Conservation (phyloP, 257 asterid species). For the Schizonepeta tenuifolia region DNA sequence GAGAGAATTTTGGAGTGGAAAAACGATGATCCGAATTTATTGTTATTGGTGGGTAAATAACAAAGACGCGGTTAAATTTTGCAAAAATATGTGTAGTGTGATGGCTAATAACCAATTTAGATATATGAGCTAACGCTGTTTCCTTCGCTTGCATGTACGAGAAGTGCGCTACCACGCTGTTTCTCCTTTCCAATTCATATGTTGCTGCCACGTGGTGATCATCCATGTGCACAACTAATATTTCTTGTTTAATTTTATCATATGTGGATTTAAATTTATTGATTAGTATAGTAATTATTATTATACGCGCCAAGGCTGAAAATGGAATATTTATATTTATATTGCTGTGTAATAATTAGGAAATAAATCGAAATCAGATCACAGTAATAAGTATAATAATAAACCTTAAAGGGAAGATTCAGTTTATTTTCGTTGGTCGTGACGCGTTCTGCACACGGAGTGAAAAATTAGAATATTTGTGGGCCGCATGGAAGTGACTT, state of each 20-base stretch:
- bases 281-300: background rate
- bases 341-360: background rate
- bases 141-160: background rate
- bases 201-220: background rate
- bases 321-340: too few species aligned
- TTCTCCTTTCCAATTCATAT: background rate
- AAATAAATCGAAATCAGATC: too few species aligned
- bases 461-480: background rate
- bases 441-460: background rate
- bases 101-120: conserved; percentile 2
- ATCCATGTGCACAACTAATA: too few species aligned
- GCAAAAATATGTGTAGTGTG: background rate
- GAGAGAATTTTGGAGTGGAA: background rate
- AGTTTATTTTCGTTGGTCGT: background rate
- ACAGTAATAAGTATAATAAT: too few species aligned
- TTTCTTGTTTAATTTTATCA: background rate
- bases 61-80: conserved; percentile 18
- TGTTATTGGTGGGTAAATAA: conserved; percentile 29
- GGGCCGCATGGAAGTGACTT: background rate
- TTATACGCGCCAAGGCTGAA: background rate
- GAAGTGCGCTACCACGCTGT: conserved; percentile 5
- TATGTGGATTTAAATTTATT: background rate
- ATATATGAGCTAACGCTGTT: too few species aligned
- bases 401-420: background rate
- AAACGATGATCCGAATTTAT: conserved; percentile 39